Evolutionary conservation across 148 eudicot genomes (phyloP), one percentile per base, ranked within the genome.

Genomic region (Rhododendron simsii): DNA sequence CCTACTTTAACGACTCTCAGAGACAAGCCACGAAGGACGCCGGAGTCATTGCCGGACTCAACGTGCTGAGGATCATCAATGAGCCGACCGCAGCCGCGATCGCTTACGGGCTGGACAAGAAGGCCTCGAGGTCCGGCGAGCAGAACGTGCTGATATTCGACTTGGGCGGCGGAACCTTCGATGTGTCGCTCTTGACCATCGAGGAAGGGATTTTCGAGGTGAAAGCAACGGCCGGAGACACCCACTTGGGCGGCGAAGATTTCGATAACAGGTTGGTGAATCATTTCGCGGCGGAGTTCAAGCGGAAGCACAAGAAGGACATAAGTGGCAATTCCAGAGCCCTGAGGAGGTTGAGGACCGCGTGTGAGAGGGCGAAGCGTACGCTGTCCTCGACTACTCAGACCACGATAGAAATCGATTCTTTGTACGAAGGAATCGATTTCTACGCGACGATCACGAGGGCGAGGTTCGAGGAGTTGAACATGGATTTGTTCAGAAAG

Each of bases 61-160:
- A 81, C 4, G 84, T 81, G 8, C 1, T 81, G 48, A 81, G 84
- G 4, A 81, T 81, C 26, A 81, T 81, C 28, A 81, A 81, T 50
- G 84, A 81, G 84, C 84, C 84, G 6, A 81, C 84, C 0, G 84
- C 84, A 18, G 84, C 84, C 3, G 84, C 84, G 28, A 81, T 81
- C 3, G 84, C 84, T 20, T 81, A 81, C 16, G 84, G 84, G 18
- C 39, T 81, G 48, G 84, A 81, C 16, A 81, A 81, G 48, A 81
- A 81, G 18, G 71, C 30, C 7, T 57, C 69, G 71, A 33, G 48
- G 28, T 57, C 84, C 7, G 84, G 84, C 16, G 84, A 81, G 41
- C 47, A 81, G 45, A 81, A 81, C 48, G 84, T 81, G 61, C 84
- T 81, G 3, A 81, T 81, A 0, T 80, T 80, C 44, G 83, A 80